Conservation (phyloP, 371 early-diverging fungal species). For the Scutellospora calospora region DNA sequence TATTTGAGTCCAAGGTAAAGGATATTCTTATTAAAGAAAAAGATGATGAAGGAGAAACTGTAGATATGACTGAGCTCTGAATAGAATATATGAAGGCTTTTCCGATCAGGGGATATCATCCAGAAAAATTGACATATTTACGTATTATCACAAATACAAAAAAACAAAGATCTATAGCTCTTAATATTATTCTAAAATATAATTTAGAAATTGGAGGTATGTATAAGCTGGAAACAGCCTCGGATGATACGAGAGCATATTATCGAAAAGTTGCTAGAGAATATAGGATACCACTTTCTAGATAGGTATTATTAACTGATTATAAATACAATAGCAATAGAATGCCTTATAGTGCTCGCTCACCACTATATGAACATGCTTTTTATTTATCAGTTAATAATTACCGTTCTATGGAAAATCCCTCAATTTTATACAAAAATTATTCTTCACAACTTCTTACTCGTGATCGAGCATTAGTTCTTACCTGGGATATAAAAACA, state of each 20-base stretch:
- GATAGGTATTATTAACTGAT: neutral
- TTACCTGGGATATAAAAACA: constrained; percentile 34
- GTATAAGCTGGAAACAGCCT: constrained; percentile 2
- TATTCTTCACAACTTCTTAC: neutral
- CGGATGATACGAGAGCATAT: neutral
- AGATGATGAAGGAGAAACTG: too few relatives aligned
- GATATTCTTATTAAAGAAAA: too few relatives aligned
- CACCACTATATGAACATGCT: neutral
- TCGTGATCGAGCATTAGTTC: neutral
- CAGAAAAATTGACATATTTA: too few relatives aligned
- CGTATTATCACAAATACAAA: too few relatives aligned
- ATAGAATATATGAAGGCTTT: too few relatives aligned
- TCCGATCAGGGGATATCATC: too few relatives aligned
- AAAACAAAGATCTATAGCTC: too few relatives aligned
- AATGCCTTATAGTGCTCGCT: constrained; percentile 22
- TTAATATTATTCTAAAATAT: too few relatives aligned
- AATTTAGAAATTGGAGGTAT: neutral
- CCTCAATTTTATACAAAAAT: neutral
- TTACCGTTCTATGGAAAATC: neutral
- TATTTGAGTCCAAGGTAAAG: too few relatives aligned
- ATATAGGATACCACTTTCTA: constrained; percentile 21
- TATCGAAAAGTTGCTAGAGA: constrained; percentile 29
- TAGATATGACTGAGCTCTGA: too few relatives aligned
- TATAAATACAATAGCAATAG: constrained; percentile 10
- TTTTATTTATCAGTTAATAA: neutral